These are phyloP conservation scores for Zasmidium angulare DNA, from an alignment of 2,329 filamentous ascomycete species.

Conservation along the genomic window DNA sequence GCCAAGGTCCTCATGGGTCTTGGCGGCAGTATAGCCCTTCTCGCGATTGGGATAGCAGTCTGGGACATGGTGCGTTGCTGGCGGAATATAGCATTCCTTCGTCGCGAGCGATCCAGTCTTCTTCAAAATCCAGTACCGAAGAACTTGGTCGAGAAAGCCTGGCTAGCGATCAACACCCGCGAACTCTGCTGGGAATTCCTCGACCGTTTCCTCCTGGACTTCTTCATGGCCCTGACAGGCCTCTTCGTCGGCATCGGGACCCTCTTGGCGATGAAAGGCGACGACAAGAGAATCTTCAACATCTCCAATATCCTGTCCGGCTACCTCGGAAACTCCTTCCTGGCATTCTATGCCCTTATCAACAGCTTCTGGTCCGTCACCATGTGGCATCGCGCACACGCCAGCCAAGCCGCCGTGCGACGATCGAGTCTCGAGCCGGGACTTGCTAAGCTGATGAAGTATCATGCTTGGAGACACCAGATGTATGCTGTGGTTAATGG, in stretches of 20 bases:
- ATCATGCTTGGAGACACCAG: conserved; percentile 42
- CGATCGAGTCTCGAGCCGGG: conserved; percentile 20
- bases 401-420: conserved; percentile 33
- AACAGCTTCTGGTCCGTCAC: conserved; percentile 52
- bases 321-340: conserved; percentile 55
- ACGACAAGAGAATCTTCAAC: conserved; percentile 41
- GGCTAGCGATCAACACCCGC: conserved; percentile 48
- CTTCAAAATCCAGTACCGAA: conserved; percentile 20
- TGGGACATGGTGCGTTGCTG: conserved; percentile 47
- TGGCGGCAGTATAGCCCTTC: conserved; percentile 50
- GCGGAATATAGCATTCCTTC: conserved; percentile 49
- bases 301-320: conserved; percentile 57
- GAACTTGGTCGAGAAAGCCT: conserved; percentile 30
- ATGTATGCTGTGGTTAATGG: conserved; percentile 49
- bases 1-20: conserved; percentile 55
- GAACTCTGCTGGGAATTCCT: conserved; percentile 54
- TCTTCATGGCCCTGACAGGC: conserved; percentile 51
- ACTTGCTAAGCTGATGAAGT: conserved; percentile 13
- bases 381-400: conserved; percentile 43
- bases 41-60: conserved; percentile 49
- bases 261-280: conserved; percentile 51
- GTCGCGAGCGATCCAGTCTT: conserved; percentile 42
- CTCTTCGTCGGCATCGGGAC: conserved; percentile 54
- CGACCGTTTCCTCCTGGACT: conserved; percentile 54
- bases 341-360: conserved; percentile 50